Conservation (phyloP, 1,284 basidiomycete species). For the Inonotus hispidus region DNA sequence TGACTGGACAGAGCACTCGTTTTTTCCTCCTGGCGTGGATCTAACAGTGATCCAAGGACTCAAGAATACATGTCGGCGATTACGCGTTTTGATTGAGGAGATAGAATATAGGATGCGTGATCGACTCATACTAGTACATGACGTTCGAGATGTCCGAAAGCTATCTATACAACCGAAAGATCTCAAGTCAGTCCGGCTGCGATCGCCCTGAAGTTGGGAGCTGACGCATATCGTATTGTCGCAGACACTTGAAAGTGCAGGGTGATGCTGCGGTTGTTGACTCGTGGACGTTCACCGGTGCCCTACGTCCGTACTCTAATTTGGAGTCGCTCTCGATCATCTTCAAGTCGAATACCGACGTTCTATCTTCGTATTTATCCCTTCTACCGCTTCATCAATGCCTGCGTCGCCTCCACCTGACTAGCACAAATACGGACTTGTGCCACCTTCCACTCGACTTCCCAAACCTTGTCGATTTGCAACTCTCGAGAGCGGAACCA, state of each 20-base stretch:
- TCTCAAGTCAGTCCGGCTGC: not conserved
- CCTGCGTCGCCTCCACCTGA: not conserved
- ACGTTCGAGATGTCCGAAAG: not conserved
- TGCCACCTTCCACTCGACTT: not conserved
- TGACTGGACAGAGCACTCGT: not conserved
- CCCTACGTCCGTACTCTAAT: not conserved
- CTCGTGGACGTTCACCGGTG: not conserved
- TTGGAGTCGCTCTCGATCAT: not conserved
- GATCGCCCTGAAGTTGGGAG: not conserved
- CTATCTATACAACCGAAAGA: not conserved
- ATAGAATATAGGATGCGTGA: not conserved
- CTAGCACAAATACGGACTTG: not conserved
- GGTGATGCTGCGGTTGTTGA: not conserved
- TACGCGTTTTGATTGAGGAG: not conserved
- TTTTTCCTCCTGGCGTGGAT: slow-evolving; percentile 5
- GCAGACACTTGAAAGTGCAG: not conserved
- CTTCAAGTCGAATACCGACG: not conserved
- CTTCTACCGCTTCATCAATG: not conserved
- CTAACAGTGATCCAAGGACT: slow-evolving; percentile 1
- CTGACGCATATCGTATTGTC: not conserved
- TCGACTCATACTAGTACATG: not conserved
- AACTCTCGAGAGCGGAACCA: not conserved
- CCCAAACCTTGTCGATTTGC: slow-evolving; percentile 9
- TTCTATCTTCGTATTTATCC: not conserved
- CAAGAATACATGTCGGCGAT: not conserved